Base-by-base conservation (phyloP, 768 basidiomycete species). In the Grammothele lineata region DNA sequence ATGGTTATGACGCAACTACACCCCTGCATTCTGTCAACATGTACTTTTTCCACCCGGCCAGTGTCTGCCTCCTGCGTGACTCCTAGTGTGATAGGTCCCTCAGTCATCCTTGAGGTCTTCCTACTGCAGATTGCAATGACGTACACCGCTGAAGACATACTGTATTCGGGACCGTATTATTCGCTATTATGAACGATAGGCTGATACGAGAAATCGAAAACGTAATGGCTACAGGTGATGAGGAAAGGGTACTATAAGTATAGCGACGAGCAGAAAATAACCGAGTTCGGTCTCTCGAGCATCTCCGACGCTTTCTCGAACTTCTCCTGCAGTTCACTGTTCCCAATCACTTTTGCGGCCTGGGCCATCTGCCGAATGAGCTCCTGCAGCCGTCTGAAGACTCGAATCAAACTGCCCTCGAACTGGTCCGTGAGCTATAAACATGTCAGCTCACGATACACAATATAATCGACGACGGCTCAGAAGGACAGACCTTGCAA, bases 261-360 rank as follows among this genome's bases (percentile, higher is more conserved):
- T 67, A 92, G 59, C 3, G 87, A 90, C 21, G 88, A 88, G 57
- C 87, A 88, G 69, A 92, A 92, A 34, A 92, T 92, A 51, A 97
- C 92, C 1, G 91, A 93, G 63, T 93, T 94, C 0, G 87, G 93
- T 35, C 92, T 76, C 65, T 92, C 92, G 19, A 97, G 81, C 87
- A 94, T 85, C 67, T 93, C 92, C 0, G 88, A 84, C 14, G 88
- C 77, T 62, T 89, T 89, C 55, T 87, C 88, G 60, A 99, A 98
- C 66, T 93, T 96, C 58, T 93, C 83, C 67, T 93, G 83, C 17
- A 99, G 73, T 58, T 98, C 96, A 10, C 76, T 76, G 65, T 97
- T 98, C 10, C 96, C 96, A 53, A 98, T 98, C 17, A 96, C 96
- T 61, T 93, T 92, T 3, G 95, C 91, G 1, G 91, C 93, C 58